These are phyloP conservation scores for Entomortierella beljakovae DNA, from an alignment of 192 early-diverging fungal species.

Conservation along the genomic window DNA sequence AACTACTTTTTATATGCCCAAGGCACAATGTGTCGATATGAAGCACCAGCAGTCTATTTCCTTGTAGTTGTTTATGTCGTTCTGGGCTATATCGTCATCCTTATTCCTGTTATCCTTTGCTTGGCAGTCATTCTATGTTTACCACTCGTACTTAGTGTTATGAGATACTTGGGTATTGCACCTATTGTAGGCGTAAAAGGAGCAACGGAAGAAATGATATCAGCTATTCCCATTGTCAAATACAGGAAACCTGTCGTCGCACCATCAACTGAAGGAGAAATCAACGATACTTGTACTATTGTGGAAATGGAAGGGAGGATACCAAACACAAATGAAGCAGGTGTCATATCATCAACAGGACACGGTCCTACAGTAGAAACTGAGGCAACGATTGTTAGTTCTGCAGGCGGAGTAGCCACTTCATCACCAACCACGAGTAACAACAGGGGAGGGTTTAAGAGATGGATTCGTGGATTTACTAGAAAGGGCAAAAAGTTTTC, in stretches of 20 bases:
- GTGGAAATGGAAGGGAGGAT: conserved; percentile 6
- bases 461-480: conserved; percentile 10
- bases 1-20: conserved; percentile 77
- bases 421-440: background rate
- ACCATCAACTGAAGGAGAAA: background rate
- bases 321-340: background rate
- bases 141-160: conserved; percentile 70
- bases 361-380: background rate
- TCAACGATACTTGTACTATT: background rate
- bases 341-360: background rate
- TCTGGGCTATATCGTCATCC: conserved; percentile 75
- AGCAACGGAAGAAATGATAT: conserved; percentile 74
- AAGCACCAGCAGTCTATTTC: conserved; percentile 71
- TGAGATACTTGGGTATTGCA: conserved; percentile 65
- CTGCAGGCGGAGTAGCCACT: background rate
- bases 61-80: conserved; percentile 71
- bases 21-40: conserved; percentile 47
- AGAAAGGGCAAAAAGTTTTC: conserved; percentile 19
- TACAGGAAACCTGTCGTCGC: conserved; percentile 55
- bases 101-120: conserved; percentile 69
- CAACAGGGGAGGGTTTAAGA: conserved; percentile 5
- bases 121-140: conserved; percentile 73
- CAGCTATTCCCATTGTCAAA: conserved; percentile 72
- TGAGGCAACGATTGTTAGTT: background rate
- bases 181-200: conserved; percentile 71